Base-by-base conservation (phyloP, 2,329 filamentous ascomycete genomes). In the Verticillium nubilum region DNA sequence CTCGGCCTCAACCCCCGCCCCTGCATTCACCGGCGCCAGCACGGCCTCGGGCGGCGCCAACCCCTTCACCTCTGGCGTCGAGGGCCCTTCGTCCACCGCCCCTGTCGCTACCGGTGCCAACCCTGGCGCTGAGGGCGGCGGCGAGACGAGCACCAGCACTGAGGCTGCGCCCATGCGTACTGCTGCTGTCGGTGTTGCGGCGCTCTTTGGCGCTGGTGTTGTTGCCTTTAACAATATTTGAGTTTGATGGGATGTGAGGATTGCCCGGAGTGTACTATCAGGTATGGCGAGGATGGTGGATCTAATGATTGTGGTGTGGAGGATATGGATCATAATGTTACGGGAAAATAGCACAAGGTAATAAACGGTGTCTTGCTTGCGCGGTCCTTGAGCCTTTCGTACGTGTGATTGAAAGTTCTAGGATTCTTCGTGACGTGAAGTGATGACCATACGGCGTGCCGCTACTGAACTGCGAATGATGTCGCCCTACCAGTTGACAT, bases 1-100 rank as follows among this genome's bases (percentile, higher is more conserved):
- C 1, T 67, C 73, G 17, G 74, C 76, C 17, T 69, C 74, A 0
- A 77, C 78, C 1, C 80, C 82, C 37, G 67, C 74, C 0, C 77
- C 81, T 4, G 86, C 80, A 1, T 90, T 83, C 72, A 72, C 73
- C 26, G 78, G 78, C 59, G 86, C 83, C 4, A 77, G 75, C 5
- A 75, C 78, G 7, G 81, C 70, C 27, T 75, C 75, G 9, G 73
- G 73, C 6, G 73, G 74, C 6, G 68, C 72, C 15, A 68, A 77
- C 5, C 83, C 85, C 0, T 87, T 84, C 69, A 88, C 85, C 0
- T 80, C 77, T 23, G 80, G 79, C 28, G 72, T 85, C 35, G 67
- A 79, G 1, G 73, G 74, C 1, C 72, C 82, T 0, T 80, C 76
- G n/a, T 72, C 64, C 2, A 74, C 60, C 63, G 69, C 58, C 35